Conservation (phyloP, 805 yeast species). For the Metschnikowia borealis region DNA sequence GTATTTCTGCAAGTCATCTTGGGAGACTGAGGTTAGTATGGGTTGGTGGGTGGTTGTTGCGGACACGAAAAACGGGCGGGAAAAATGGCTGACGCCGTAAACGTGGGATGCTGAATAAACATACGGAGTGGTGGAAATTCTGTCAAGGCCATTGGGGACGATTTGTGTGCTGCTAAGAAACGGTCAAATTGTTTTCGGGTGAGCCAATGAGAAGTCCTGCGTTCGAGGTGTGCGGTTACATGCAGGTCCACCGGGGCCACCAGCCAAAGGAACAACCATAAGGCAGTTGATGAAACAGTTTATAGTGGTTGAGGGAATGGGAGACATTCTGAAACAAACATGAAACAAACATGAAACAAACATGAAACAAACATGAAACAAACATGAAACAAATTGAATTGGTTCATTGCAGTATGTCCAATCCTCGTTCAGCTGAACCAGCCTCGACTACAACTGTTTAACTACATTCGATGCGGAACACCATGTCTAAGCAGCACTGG, state of each 20-base stretch:
- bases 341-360: background rate
- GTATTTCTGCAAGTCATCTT: slow-evolving; percentile 78
- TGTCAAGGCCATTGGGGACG: slow-evolving; percentile 16
- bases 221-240: slow-evolving; percentile 5
- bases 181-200: slow-evolving; percentile 3
- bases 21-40: slow-evolving; percentile 51
- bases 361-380: background rate
- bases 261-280: background rate
- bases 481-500: too few relatives aligned
- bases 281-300: background rate
- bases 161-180: background rate
- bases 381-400: background rate
- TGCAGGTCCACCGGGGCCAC: background rate
- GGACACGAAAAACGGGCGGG: background rate
- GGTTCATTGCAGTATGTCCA: too few relatives aligned
- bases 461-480: too few relatives aligned
- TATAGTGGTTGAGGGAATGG: too few relatives aligned
- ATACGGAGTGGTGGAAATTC: slow-evolving; percentile 23
- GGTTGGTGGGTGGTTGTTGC: background rate
- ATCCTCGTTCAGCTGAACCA: too few relatives aligned
- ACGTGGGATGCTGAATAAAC: background rate
- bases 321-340: too few relatives aligned
- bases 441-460: too few relatives aligned
- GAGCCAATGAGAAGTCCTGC: slow-evolving; percentile 21
- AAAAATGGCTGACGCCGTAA: background rate